Evolutionary conservation across 352 stramenopile species (phyloP).

Genomic region (Phytophthora fragariaefolia): DNA sequence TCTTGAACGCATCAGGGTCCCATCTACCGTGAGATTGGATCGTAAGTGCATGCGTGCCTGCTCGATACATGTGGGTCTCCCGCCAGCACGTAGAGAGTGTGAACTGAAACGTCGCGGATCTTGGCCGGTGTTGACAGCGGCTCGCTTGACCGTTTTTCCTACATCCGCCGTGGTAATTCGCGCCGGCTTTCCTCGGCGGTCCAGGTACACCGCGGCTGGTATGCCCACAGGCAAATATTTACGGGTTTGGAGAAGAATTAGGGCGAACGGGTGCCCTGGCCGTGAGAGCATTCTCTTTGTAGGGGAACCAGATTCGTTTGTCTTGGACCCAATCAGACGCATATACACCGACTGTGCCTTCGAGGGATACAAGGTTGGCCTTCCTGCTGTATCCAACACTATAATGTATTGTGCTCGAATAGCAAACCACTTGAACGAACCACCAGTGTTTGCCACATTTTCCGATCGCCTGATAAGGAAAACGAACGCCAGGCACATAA

Average conservation of each 20-base stretch:
- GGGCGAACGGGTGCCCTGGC: not conserved
- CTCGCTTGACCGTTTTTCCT: not conserved
- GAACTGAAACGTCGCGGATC: not conserved
- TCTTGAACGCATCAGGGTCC: conserved; percentile 23
- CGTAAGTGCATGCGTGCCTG: conserved; percentile 6
- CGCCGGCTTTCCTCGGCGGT: not conserved
- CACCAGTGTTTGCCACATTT: conserved; percentile 1
- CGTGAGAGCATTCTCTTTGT: conserved; percentile 7
- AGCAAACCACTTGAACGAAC: conserved; percentile 14
- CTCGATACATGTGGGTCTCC: conserved; percentile 19
- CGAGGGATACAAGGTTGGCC: not conserved
- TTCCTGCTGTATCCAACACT: not conserved
- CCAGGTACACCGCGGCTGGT: conserved; percentile 1
- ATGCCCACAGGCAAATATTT: not conserved
- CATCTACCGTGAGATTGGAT: conserved; percentile 26
- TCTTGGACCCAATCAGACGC: conserved; percentile 6
- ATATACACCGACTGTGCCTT: not conserved
- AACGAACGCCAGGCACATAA: conserved; percentile 16
- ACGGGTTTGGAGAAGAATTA: conserved; percentile 6
- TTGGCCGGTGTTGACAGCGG: not conserved
- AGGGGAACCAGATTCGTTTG: conserved; percentile 4
- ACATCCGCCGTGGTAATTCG: not conserved
- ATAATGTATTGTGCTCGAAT: not conserved
- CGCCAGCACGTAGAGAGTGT: conserved; percentile 18
- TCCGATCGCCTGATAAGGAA: conserved; percentile 21